phyloP scores from a whole-genome alignment of 371 early-diverging fungal species.

The Smittium culicis region DNA sequence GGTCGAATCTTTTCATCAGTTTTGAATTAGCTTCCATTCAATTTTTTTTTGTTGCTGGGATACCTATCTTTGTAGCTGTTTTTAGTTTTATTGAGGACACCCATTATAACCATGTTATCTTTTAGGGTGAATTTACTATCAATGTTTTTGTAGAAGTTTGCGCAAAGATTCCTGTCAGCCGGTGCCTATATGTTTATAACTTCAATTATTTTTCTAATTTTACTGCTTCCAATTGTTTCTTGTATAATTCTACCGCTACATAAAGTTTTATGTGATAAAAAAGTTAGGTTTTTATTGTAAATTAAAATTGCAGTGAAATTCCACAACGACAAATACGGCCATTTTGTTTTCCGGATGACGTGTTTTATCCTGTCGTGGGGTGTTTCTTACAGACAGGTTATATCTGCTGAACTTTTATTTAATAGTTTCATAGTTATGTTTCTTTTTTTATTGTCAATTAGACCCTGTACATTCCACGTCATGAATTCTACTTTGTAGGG shows the following conservation, averaged over 20 bases:
- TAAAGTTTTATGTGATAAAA: not conserved
- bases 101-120: too few species aligned
- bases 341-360: not conserved
- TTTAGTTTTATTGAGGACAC: too few species aligned
- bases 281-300: not conserved
- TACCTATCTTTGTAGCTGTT: too few species aligned
- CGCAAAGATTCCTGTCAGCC: too few species aligned
- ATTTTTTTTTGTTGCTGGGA: too few species aligned
- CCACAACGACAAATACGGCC: not conserved
- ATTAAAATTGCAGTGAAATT: not conserved
- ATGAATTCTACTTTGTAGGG: not conserved
- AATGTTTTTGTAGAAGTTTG: too few species aligned
- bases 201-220: not conserved
- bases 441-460: not conserved
- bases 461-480: conserved; percentile 9
- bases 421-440: not conserved
- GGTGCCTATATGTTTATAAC: not conserved
- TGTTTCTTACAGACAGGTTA: not conserved
- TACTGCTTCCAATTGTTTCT: too few species aligned
- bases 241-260: not conserved
- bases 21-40: too few species aligned
- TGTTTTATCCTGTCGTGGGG: not conserved
- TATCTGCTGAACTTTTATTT: not conserved
- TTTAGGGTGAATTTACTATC: too few species aligned
- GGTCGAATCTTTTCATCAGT: too few species aligned